These are phyloP conservation scores for Lagenaria siceraria DNA, from an alignment of 306 rosid species.

Conservation along the genomic window DNA sequence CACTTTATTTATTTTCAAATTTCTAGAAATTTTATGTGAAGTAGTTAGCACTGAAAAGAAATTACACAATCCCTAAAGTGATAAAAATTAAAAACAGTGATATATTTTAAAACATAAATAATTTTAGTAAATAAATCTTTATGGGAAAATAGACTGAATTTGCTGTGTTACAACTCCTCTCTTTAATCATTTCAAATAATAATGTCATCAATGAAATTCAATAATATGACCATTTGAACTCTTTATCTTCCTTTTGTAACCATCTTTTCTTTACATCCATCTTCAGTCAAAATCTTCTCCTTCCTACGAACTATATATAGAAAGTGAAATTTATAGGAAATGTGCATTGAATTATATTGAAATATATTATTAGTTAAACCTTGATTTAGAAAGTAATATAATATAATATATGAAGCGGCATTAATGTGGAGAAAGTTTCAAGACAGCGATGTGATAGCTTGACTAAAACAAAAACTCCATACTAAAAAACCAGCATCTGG, in stretches of 20 bases:
- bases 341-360: neutral
- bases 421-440: neutral
- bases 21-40: too few species aligned
- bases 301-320: neutral
- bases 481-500: neutral
- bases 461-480: neutral
- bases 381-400: neutral
- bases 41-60: too few species aligned
- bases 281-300: neutral
- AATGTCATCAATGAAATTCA: neutral
- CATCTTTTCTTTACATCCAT: neutral
- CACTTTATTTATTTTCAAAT: too few species aligned
- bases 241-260: neutral
- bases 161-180: neutral
- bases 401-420: neutral
- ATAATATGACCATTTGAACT: neutral
- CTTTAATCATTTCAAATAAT: neutral
- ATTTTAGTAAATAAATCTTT: too few species aligned
- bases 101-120: too few species aligned
- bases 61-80: too few species aligned
- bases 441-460: constrained; percentile 1
- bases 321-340: neutral
- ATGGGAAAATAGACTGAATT: neutral
- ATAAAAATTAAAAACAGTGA: too few species aligned
- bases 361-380: neutral